Evolutionary conservation across 139 green algal genomes (phyloP), one percentile per base, ranked within the genome.

Genomic region (Asterochloris erici): DNA sequence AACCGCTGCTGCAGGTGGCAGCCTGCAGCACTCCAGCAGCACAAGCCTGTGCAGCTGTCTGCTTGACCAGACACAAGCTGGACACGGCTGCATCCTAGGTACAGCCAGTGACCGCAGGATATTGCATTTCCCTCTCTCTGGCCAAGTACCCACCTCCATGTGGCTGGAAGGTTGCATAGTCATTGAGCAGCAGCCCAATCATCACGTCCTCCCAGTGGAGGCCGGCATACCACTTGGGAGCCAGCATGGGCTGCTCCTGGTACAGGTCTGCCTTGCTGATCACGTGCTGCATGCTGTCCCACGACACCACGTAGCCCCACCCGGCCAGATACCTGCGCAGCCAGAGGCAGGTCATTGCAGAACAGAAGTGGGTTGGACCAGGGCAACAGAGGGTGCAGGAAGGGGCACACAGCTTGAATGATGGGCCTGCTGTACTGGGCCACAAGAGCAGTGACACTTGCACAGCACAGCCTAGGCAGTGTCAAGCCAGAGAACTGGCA

Each of bases 171-270:
- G 66, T 27, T 66, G 69, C 68, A 74, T 74, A 77, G 12, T 89
- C 82, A 74, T 60, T 28, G 69, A 90, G 80, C 82, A 94, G 75
- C 73, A 90, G 68, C 38, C 87, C 89, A 28, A 94, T 64, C 29
- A 90, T 73, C 14, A 94, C 91, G 73, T 94, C 91, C 83, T 94
- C 91, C 91, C 91, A 94, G 24, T 89, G 89, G 73, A 94, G 76
- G 19, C 64, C 29, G 21, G 64, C 38, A 69, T 77, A 90, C 87
- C 91, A 94, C 17, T n/a, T 14, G 28, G 88, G 86, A 1, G 84
- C 83, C 15, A 26, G 19, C 10, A 79, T 75, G 0, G 84, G 82
- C 13, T 83, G 24, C 28, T 23, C 11, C 28, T 82, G 70, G 47
- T 73, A 93, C 47, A 71, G 23, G 27, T 84, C 80, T 26, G 81